Evolutionary conservation across 2,329 filamentous ascomycete species (phyloP), one percentile per base, ranked within the genome.

Genomic region (Helminthosporium solani): DNA sequence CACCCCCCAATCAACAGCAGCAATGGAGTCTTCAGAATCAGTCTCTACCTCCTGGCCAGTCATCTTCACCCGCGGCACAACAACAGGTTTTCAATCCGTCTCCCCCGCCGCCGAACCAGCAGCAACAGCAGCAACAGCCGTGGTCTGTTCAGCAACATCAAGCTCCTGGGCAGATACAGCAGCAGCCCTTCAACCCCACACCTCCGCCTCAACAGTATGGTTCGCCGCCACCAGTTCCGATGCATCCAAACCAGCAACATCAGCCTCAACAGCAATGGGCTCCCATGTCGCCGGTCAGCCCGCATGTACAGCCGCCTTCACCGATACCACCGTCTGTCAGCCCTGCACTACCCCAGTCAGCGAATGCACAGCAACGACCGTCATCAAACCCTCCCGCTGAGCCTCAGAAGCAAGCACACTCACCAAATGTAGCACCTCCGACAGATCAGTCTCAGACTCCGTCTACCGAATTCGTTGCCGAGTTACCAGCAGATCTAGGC

Each of bases 401-500:
- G 15, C 42, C 53, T 7, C 48, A 47, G 25, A 53, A 53, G 25
- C 47, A 37, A 30, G 42, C 46, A 15, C 57, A 56, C 23, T 44
- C 44, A 28, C 49, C 57, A 2, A 52, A 49, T 4, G 46, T 57
- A 16, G 40, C 41, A 33, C 33, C 56, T 7, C 55, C 56, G 28
- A 33, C 49, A 8, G 31, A 23, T 2, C 9, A 40, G 16, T 33
- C 37, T 1, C 46, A 54, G n/a, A 20, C 56, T 39, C 38, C 40
- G 3, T 54, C 60, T 3, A 56, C 56, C 6, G 59, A 61, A 15
- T 70, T 68, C 40, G 56, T 68, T 21, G 66, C 65, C 4, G 66
- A 70, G 40, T 46, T 70, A 16, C 66, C 66, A 4, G 66, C 60
- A 30, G 64, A 68, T 28, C 19, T 68, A 38, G 62, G 59, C n/a